phyloP scores from a whole-genome alignment of 2,329 filamentous ascomycete species.

The Aspergillus clavatus region DNA sequence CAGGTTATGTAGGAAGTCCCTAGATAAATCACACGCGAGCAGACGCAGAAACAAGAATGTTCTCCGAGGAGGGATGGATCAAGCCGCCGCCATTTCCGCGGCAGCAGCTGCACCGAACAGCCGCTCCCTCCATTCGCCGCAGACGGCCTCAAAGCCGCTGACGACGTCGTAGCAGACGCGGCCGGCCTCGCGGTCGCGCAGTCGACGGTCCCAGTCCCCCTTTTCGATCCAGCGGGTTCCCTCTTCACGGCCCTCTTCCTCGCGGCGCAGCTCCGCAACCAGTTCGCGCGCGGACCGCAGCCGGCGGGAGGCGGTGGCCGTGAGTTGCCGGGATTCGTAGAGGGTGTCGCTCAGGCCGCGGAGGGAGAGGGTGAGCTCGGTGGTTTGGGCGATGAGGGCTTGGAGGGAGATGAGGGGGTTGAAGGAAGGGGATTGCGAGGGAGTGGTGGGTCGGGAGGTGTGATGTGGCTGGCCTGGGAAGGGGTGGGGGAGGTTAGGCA shows the following conservation, averaged over 20 bases:
- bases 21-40: not conserved
- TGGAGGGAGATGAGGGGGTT: slow-evolving; percentile 60
- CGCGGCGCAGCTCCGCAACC: slow-evolving; percentile 75
- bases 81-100: slow-evolving; percentile 31
- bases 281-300: slow-evolving; percentile 79
- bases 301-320: slow-evolving; percentile 71
- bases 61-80: too few relatives aligned
- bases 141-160: slow-evolving; percentile 86
- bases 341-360: slow-evolving; percentile 85
- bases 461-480: slow-evolving; percentile 28
- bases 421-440: slow-evolving; percentile 25
- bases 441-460: slow-evolving; percentile 26
- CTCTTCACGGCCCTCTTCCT: slow-evolving; percentile 76
- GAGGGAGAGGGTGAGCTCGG: slow-evolving; percentile 71
- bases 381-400: slow-evolving; percentile 64
- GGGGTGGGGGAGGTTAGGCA: slow-evolving; percentile 48
- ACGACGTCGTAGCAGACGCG: slow-evolving; percentile 82
- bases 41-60: not conserved
- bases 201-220: slow-evolving; percentile 75
- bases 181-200: slow-evolving; percentile 75
- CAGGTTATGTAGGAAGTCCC: not conserved
- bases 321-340: slow-evolving; percentile 89
- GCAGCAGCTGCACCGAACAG: slow-evolving; percentile 51
- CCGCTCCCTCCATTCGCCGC: slow-evolving; percentile 74
- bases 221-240: slow-evolving; percentile 75